Conservation (phyloP, 768 basidiomycete genomes). For the Mycena sanguinolenta region DNA sequence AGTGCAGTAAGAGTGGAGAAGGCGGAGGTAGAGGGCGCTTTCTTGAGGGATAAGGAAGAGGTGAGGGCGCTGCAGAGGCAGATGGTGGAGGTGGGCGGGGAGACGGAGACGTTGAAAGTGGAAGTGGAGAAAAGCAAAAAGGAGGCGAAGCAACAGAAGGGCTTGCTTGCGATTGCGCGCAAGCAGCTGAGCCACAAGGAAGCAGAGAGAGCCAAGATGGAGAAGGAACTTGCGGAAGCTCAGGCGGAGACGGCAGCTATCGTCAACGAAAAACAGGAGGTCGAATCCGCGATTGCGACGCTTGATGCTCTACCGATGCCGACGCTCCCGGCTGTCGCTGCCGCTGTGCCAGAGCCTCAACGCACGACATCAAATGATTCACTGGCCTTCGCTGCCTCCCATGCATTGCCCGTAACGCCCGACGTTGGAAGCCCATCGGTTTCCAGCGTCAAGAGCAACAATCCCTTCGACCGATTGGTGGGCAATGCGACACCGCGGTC, state of each 20-base stretch:
- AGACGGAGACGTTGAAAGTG: conserved; percentile 76
- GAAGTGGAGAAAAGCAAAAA: conserved; percentile 92
- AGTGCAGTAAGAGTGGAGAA: conserved; percentile 92
- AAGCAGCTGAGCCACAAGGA: conserved; percentile 94
- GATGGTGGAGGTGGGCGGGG: conserved; percentile 84
- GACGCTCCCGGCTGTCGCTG: conserved; percentile 25
- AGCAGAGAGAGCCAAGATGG: conserved; percentile 74
- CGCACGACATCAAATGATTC: conserved; percentile 62
- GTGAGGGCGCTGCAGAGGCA: conserved; percentile 85
- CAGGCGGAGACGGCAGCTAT: conserved; percentile 63
- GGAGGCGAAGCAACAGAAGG: conserved; percentile 97
- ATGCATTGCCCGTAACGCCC: conserved; percentile 81
- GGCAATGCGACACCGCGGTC: conserved; percentile 60
- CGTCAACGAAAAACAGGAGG: conserved; percentile 68
- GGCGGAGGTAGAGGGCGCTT: conserved; percentile 87
- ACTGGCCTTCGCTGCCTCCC: conserved; percentile 72
- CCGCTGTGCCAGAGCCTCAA: conserved; percentile 38
- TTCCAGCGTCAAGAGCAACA: conserved; percentile 78
- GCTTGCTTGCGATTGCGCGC: conserved; percentile 92
- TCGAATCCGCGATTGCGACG: conserved; percentile 64
- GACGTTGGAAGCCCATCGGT: conserved; percentile 65
- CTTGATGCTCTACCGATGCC: conserved; percentile 40
- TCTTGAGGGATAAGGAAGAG: conserved; percentile 95
- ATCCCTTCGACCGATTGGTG: conserved; percentile 88
- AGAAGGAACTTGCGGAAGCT: conserved; percentile 81